Conservation (phyloP, 2,329 filamentous ascomycete genomes). For the Onygenales sp. region DNA sequence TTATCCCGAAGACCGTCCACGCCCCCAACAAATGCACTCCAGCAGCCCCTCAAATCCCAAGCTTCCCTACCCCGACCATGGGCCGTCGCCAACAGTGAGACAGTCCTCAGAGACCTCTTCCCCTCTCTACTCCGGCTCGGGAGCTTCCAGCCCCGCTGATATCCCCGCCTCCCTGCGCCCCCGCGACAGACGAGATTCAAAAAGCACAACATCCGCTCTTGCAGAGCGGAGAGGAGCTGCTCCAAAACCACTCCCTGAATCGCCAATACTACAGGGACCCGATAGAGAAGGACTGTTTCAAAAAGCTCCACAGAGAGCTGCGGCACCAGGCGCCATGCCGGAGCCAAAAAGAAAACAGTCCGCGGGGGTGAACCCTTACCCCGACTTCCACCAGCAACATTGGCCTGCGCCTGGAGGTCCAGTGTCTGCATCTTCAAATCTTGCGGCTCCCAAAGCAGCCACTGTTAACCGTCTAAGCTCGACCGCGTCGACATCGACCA, state of each 20-base stretch:
- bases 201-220: constrained; percentile 49
- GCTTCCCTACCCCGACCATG: constrained; percentile 25
- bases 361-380: constrained; percentile 32
- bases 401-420: constrained; percentile 44
- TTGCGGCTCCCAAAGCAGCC: constrained; percentile 43
- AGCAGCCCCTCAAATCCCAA: constrained; percentile 20
- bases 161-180: constrained; percentile 33
- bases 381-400: constrained; percentile 52
- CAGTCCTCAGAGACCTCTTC: constrained; percentile 16
- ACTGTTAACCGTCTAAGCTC: constrained; percentile 59
- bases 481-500: constrained; percentile 87
- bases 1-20: constrained; percentile 59
- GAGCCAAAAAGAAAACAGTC: constrained; percentile 12
- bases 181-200: constrained; percentile 42
- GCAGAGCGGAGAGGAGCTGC: constrained; percentile 62
- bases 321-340: constrained; percentile 26
- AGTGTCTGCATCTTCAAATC: constrained; percentile 18
- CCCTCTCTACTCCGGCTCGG: constrained; percentile 19
- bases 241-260: constrained; percentile 74
- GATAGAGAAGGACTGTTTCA: constrained; percentile 77
- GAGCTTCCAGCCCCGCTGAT: constrained; percentile 23
- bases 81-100: constrained; percentile 14
- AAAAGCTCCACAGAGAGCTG: constrained; percentile 40
- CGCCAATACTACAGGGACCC: constrained; percentile 63
- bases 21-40: constrained; percentile 28